Conservation (phyloP, 768 basidiomycete genomes). For the Multifurca ochricompacta region DNA sequence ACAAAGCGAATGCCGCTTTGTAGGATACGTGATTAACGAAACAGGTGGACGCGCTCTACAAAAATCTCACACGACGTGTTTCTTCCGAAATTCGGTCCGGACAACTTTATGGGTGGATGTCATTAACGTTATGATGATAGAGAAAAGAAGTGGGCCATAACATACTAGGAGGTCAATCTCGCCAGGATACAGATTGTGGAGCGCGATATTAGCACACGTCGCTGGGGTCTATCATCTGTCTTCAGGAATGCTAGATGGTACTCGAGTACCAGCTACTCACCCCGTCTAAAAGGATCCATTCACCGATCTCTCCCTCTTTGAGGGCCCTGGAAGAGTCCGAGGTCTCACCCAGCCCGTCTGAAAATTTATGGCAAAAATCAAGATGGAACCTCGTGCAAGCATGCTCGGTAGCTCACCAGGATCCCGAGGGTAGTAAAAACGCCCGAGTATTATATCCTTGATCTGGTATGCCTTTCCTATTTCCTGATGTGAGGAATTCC, state of each 20-base stretch:
- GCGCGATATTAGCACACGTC: constrained; percentile 82
- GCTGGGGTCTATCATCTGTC: constrained; percentile 64
- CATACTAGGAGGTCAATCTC: constrained; percentile 84
- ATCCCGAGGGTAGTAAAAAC: constrained; percentile 67
- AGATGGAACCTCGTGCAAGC: not conserved
- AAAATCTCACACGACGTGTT: constrained; percentile 71
- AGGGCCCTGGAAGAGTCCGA: constrained; percentile 55
- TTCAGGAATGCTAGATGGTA: not conserved
- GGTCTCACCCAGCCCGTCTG: constrained; percentile 64
- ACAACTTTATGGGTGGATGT: constrained; percentile 41
- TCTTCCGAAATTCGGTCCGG: constrained; percentile 79
- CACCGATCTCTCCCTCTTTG: constrained; percentile 68
- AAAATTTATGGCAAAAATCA: not conserved
- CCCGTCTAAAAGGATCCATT: constrained; percentile 89
- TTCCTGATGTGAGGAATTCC: not conserved
- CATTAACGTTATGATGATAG: not conserved
- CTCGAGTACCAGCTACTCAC: constrained; percentile 35
- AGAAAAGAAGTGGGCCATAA: constrained; percentile 8
- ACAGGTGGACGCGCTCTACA: not conserved
- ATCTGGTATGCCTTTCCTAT: constrained; percentile 78
- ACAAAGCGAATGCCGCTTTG: constrained; percentile 76
- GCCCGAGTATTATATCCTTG: constrained; percentile 59
- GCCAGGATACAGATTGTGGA: constrained; percentile 82
- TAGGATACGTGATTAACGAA: not conserved
- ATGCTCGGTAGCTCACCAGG: constrained; percentile 33